Conservation (phyloP, 257 asterid species). For the Verbascum thapsus region DNA sequence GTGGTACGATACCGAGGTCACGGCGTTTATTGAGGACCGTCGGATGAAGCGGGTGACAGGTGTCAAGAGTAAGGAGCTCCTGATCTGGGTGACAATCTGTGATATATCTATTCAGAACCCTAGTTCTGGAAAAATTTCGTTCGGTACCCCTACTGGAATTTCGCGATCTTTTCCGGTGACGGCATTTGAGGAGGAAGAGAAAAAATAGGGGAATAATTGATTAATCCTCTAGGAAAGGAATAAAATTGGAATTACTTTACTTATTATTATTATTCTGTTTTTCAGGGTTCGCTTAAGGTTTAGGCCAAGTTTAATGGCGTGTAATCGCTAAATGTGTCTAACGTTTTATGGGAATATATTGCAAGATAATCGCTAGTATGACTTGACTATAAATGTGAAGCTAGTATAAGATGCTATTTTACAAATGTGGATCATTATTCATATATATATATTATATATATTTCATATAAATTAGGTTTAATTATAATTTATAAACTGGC, state of each 20-base stretch:
- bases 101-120: conserved; percentile 58
- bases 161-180: conserved; percentile 57
- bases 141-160: conserved; percentile 56
- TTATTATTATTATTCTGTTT: background rate
- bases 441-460: too few species aligned
- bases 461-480: too few species aligned
- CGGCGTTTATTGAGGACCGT: conserved; percentile 65
- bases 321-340: background rate
- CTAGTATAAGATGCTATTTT: too few species aligned
- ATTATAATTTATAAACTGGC: too few species aligned
- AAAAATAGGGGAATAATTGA: conserved; percentile 29
- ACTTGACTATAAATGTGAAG: background rate
- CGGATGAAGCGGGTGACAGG: conserved; percentile 73
- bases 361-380: background rate
- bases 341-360: background rate
- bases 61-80: conserved; percentile 73
- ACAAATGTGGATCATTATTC: conserved; percentile 27
- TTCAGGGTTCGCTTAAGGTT: conserved; percentile 3
- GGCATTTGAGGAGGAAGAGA: conserved; percentile 58
- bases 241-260: conserved; percentile 16
- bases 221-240: background rate
- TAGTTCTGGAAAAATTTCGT: conserved; percentile 45
- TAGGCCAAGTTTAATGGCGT: conserved; percentile 23
- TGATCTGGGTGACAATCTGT: conserved; percentile 63
- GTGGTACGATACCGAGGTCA: conserved; percentile 65